Evolutionary conservation across 352 stramenopile genomes (phyloP), one percentile per base, ranked within the genome.

Genomic region (Pythium rhizo-oryzae): DNA sequence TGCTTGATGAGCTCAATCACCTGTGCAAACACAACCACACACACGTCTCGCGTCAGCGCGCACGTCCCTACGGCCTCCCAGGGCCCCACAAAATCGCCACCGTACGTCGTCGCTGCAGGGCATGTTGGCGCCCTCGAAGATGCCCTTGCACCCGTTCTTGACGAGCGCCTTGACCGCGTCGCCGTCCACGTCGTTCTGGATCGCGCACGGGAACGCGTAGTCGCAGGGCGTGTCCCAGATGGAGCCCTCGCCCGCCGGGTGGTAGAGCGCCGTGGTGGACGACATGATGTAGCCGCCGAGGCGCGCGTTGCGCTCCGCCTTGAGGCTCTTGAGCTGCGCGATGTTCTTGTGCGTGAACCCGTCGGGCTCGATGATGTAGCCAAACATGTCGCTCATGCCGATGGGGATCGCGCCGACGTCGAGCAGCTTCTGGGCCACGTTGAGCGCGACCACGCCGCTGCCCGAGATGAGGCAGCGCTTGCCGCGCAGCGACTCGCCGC

Each of bases 401-500:
- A 99, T 90, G 11, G 96, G 95, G 50, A 99, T 97, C 23, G 97
- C 97, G 30, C 97, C 97, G 18, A 98, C 81, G 51, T 98, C 90
- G 35, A 99, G 65, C 52, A 99, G 79, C 76, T 99, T 99, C 61
- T 97, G 77, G 13, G 94, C 96, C 23, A 99, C 89, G 74, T 90
- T 98, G 50, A 98, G 79, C 30, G 96, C 96, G 41, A 98, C 92
- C 30, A 96, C 98, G 57, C 97, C 97, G 56, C 89, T 94, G 46
- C 97, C 97, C 13, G 97, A 97, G 76, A 99, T 98, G 18, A 99
- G 71, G 68, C 95, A 99, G 37, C 97, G 88, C 80, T 99, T 99
- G 37, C 97, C 97, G 72, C 98, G 87, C 28, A 99, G 81, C 19
- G 86, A 90, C 68, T 99, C 94, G 57, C 92, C 90, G 59, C 93